Evolutionary conservation across 2,329 filamentous ascomycete species (phyloP), one percentile per base, ranked within the genome.

Genomic region (Colletotrichum sp.): DNA sequence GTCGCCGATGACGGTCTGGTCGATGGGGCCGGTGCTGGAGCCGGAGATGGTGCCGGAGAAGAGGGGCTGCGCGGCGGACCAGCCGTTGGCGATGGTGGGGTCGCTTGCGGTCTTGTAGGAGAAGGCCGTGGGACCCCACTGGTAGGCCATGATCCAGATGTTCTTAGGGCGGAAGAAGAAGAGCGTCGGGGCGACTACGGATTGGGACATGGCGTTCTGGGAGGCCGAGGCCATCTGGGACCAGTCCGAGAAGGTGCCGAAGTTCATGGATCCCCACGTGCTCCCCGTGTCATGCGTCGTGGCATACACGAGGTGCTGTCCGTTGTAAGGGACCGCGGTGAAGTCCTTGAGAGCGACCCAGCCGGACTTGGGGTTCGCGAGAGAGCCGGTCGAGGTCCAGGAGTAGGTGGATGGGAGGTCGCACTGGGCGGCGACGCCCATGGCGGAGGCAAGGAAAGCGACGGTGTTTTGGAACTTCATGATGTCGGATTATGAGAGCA

Each of bases 281-380:
- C 84, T 80, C 2, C 84, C 85, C 0, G 80, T 79, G 78, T 89
- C 84, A 78, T 88, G 85, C 75, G 81, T 86, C 1, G 90, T 89
- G 3, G 85, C 91, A 79, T 93, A 94, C 4, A 93, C 91, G 8
- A 93, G 87, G 77, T 93, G 86, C 81, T 92, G 81, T 70, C 88
- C 89, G 39, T 93, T 90, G 85, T 91, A 91, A 2, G 84, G 80
- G 24, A 88, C 88, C 69, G 82, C 80, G 28, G 89, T 92, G 83
- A 93, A 93, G 83, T 94, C 92, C 80, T 94, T 94, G 79, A 94
- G 86, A 6, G 90, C 85, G 4, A 83, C 85, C 90, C 89, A 91
- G 21, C 90, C 90, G 1, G 84, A 84, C 78, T 88, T 88, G 1
- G 91, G 91, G 6, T 84, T 80, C 2, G 90, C 89, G 9, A 93